Conservation (phyloP, 140 eudicot species). For the Bidens hawaiensis region DNA sequence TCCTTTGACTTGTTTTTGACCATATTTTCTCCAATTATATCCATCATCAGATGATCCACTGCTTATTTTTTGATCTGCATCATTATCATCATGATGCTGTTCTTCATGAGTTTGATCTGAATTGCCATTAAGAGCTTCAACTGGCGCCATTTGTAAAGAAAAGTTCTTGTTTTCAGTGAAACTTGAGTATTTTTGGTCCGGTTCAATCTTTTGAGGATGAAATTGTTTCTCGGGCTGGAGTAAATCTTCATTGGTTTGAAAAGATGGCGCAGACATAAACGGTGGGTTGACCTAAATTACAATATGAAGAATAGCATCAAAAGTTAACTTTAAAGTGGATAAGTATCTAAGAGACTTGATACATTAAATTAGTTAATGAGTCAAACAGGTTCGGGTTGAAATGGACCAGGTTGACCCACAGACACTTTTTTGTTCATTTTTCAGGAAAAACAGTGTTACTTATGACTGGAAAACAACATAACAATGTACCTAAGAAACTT, state of each 20-base stretch:
- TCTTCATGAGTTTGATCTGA: conserved; percentile 31
- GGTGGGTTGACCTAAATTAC: conserved; percentile 34
- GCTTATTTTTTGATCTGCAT: conserved; percentile 4
- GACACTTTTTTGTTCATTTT: too few species aligned
- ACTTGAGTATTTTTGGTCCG: conserved; percentile 23
- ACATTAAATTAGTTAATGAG: not conserved
- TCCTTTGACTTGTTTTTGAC: conserved; percentile 91
- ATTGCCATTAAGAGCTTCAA: conserved; percentile 23
- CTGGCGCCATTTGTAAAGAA: conserved; percentile 21
- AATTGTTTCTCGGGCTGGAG: conserved; percentile 41
- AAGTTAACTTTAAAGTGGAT: not conserved
- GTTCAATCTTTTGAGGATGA: conserved; percentile 34
- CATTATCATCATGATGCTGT: conserved; percentile 38
- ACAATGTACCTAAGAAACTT: not conserved
- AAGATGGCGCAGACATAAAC: conserved; percentile 48
- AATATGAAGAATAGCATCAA: conserved; percentile 1
- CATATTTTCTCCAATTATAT: conserved; percentile 85
- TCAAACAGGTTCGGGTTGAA: not conserved
- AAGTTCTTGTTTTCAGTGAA: conserved; percentile 27
- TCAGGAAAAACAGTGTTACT: too few species aligned
- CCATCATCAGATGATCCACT: conserved; percentile 67
- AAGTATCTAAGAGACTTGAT: not conserved
- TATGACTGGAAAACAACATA: too few species aligned
- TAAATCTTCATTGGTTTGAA: conserved; percentile 35
- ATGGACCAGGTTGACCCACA: too few species aligned